Base-by-base conservation (phyloP, 305 asterid genomes). In the Fraxinus xanthoxyloides region DNA sequence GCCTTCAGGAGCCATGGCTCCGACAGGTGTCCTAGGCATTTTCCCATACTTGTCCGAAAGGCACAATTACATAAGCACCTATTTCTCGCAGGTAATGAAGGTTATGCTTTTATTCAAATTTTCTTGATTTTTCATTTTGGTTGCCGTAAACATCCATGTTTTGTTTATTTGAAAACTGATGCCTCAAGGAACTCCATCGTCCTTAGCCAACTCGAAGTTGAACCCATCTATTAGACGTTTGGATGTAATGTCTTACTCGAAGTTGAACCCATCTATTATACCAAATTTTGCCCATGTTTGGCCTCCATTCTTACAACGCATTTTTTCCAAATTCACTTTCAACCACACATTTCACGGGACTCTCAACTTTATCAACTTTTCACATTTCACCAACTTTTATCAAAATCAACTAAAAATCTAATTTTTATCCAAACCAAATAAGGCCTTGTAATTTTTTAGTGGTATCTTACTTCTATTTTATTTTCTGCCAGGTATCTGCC, bases 401-500 rank as follows among this genome's bases (percentile, higher is more conserved):
- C 21, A 15, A 48, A 43, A 46, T 46, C 6, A 13, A 46, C 19
- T 46, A 46, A 46, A 46, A 48, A 48, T 48, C 21, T 48, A 4
- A 51, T 51, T 51, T 51, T 51, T 51, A 17, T 46, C 59, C 21
- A 46, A 46, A 46, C 59, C 59, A 46, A 46, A 46, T 46, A 13
- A 21, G 21, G 21, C 19, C 19, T 46, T 63, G 32, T 63, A 24
- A 24, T 24, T 63, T 63, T 63, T 63, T 10, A 26, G 7, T 26
- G n/a, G n/a, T 23, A 26, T 26, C 32, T 63, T 63, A 26, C 72
- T 23, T 63, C 26, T 63, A 24, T 63, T 3, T 28, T 23, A 63
- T 63, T 63, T 30, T 70, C 75, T 30, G 72, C 31, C 46, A 77
- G 35, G 74, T 76, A 76, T 75, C 28, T 82, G 76, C 72, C 72